Conservation (phyloP, 2,329 filamentous ascomycete genomes). For the Metarhizium rileyi region DNA sequence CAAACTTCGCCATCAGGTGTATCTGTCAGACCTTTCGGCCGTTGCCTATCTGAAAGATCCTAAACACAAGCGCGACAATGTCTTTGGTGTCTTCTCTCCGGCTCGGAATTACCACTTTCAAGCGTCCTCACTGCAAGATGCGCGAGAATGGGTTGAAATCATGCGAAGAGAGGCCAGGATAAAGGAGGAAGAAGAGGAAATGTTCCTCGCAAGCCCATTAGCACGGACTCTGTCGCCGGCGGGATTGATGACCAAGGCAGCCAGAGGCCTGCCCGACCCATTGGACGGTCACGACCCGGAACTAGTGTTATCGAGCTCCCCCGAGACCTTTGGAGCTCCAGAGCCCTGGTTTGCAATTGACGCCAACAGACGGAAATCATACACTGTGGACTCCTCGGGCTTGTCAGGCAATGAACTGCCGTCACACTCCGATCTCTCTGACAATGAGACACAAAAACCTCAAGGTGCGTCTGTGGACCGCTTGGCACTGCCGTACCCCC, state of each 20-base stretch:
- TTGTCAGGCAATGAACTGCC: constrained; percentile 56
- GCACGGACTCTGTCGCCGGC: constrained; percentile 36
- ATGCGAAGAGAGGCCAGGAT: constrained; percentile 74
- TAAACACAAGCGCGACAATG: constrained; percentile 74
- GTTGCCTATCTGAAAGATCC: constrained; percentile 82
- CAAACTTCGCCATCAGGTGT: constrained; percentile 80
- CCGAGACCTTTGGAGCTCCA: constrained; percentile 39
- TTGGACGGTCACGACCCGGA: constrained; percentile 27
- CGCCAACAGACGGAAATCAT: constrained; percentile 44
- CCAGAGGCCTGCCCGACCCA: constrained; percentile 4
- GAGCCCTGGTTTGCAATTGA: constrained; percentile 22
- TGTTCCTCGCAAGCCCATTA: constrained; percentile 61
- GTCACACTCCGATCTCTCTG: constrained; percentile 82
- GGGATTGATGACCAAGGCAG: constrained; percentile 3
- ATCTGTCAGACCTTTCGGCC: constrained; percentile 81
- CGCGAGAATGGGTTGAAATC: constrained; percentile 74
- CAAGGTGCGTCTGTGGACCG: constrained; percentile 44
- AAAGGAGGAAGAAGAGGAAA: constrained; percentile 80
- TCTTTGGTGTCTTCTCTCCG: constrained; percentile 88
- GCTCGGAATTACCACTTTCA: constrained; percentile 88
- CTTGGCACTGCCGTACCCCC: constrained; percentile 29
- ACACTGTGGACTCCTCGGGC: constrained; percentile 54
- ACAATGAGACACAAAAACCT: constrained; percentile 43
- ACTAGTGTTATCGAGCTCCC: constrained; percentile 46
- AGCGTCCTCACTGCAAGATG: constrained; percentile 61